A percentile compares a stretch with the other conserved stretches of the same genome.
These are phyloP conservation scores for Metarhizium sp. DNA, from an alignment of 2,329 filamentous ascomycete genomes.

Conservation along the genomic window DNA sequence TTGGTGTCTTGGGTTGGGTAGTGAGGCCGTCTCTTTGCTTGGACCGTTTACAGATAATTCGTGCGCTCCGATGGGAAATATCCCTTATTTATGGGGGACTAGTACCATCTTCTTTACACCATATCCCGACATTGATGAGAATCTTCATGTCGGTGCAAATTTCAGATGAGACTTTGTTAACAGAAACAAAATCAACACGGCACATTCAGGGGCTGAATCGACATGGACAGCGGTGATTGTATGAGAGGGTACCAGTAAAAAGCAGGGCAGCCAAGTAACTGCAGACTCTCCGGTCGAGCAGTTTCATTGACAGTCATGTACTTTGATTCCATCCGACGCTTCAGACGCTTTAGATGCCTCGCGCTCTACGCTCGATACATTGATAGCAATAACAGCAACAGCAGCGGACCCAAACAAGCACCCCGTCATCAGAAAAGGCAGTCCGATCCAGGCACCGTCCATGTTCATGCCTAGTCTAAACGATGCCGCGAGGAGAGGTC, in stretches of 20 bases:
- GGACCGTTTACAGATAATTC: no score
- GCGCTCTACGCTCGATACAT: neutral
- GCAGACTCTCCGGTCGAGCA: neutral
- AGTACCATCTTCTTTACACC: no score
- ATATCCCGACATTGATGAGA: no score
- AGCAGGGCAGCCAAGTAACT: neutral
- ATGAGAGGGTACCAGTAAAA: neutral
- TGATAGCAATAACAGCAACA: neutral
- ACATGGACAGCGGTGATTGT: no score
- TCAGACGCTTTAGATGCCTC: neutral
- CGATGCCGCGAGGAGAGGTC: slow-evolving; percentile 10
- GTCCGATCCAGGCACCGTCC: slow-evolving; percentile 8
- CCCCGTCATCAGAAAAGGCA: slow-evolving; percentile 8
- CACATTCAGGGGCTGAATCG: no score
- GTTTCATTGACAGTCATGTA: neutral
- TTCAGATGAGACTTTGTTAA: no score
- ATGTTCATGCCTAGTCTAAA: slow-evolving; percentile 8
- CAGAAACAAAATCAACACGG: no score
- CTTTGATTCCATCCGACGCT: neutral
- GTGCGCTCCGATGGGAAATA: no score
- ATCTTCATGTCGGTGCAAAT: no score
- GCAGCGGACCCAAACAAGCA: slow-evolving; percentile 7
- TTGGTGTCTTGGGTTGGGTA: no score
- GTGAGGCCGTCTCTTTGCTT: no score
- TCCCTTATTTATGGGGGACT: no score